Base-by-base conservation (phyloP, 2,329 filamentous ascomycete species). In the Ophiostoma sp. region DNA sequence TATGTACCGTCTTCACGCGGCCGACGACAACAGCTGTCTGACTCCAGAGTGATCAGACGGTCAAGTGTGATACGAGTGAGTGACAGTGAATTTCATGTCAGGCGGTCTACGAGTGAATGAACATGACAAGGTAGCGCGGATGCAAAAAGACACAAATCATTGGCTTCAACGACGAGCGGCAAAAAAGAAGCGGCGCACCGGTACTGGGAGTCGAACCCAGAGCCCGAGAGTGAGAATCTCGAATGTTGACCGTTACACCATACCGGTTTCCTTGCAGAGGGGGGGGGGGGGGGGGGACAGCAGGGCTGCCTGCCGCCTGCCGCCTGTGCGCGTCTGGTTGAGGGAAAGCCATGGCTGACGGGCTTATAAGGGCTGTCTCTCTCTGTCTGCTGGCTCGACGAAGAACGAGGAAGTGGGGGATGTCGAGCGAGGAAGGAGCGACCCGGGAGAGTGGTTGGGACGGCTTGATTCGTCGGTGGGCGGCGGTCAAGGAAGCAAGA, bases 131-230 rank as follows among this genome's bases (percentile, higher is more conserved):
- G 38, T n/a, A n/a, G 11, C 27, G 14, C 40, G n/a, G 11, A 41
- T 3, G 64, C 47, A 55, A 58, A 44, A 49, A 9, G 36, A 47
- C 44, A 47, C 16, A 36, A 41, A 18, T 42, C 60, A 63, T 11
- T 18, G 16, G 7, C 60, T 18, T 6, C 27, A 60, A 45, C 27
- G 42, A 11, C 40, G 38, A 27, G 6, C 38, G n/a, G 41, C 2
- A 60, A 64, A 65, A 66, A 67, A 40, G 42, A 65, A 45, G 38
- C 2, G 6, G 27, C 18, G 12, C 72, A 72, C 72, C 72, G 71
- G 68, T 73, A 73, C 72, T 71, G 72, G 72, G 72, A 73, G 67
- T 73, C 72, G 72, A 73, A 73, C 72, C 72, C 72, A 71, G 72
- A 67, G 72, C 72, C 65, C 70, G 65, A 71, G 71, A 73, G 67